Base-by-base conservation (phyloP, 495 filamentous ascomycete genomes). In the Talaromyces stipitatus region DNA sequence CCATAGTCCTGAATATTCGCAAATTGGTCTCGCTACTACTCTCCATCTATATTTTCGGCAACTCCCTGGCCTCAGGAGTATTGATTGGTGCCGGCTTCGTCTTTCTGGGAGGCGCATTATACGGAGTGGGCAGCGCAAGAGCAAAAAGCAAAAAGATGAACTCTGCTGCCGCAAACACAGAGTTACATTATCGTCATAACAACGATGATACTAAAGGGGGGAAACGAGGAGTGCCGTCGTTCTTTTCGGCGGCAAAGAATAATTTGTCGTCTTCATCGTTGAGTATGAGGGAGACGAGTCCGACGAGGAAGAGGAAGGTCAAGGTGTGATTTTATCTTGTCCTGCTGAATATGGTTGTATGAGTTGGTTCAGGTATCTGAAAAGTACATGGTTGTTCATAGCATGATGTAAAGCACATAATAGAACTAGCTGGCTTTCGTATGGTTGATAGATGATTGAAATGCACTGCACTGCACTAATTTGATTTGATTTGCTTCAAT, bases 31-130 rank as follows among this genome's bases (percentile, higher is more conserved):
- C 90, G 58, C 79, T 97, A 55, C 67, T 96, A 59, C 64, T 97
- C 36, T 97, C 92, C 58, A 91, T 97, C 58, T 91, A 88, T 78
- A 67, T 97, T 2, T 98, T 98, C 71, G 94, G 92, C 8, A 96
- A 97, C 65, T 64, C 79, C 29, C 70, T 98, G 60, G 80, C 84
- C 0, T 69, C 75, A 2, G 85, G 89, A 33, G 92, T 96, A 43
- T 66, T 95, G 38, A 56, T 89, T 12, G 94, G 94, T 22, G 91
- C 92, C 2, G 72, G 79, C 4, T 77, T 97, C 30, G 95, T 97
- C 11, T 97, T 97, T 74, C 75, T 82, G 11, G 90, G 90, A 9
- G 94, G 90, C 50, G 92, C 85, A 9, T 63, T 97, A 55, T 98
- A 97, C 73, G 91, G 88, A 22, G 81, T 90, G 61, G 94, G 95